Conservation (phyloP, 495 filamentous ascomycete species). For the Pyronema omphalodes region DNA sequence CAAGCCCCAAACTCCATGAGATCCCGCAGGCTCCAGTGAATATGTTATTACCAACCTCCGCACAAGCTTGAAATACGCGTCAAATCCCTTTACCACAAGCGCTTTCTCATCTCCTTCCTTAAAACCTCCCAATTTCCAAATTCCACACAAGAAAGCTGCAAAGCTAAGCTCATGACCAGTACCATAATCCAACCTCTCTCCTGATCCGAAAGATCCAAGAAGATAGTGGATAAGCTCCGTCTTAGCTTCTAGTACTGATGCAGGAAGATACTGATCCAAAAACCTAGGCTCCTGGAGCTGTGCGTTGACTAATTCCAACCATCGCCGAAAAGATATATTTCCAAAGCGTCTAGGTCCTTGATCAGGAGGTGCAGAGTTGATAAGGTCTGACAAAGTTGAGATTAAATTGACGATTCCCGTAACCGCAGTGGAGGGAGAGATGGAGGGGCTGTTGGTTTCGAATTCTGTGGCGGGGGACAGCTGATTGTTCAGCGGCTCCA, state of each 20-base stretch:
- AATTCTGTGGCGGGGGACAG: slow-evolving; percentile 31
- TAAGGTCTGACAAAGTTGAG: slow-evolving; percentile 43
- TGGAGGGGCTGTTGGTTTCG: slow-evolving; percentile 12
- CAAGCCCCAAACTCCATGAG: slow-evolving; percentile 88
- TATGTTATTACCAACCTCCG: slow-evolving; percentile 76
- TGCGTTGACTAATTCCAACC: slow-evolving; percentile 45
- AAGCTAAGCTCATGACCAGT: slow-evolving; percentile 94
- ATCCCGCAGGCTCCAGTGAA: slow-evolving; percentile 87
- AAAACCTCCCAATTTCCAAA: slow-evolving; percentile 84
- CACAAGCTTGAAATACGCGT: slow-evolving; percentile 53
- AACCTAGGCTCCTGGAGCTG: slow-evolving; percentile 23
- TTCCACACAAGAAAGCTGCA: slow-evolving; percentile 66
- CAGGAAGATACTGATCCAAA: slow-evolving; percentile 38
- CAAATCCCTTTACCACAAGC: slow-evolving; percentile 17
- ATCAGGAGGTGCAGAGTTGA: slow-evolving; percentile 67
- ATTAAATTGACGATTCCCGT: slow-evolving; percentile 37
- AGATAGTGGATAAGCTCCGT: slow-evolving; percentile 65
- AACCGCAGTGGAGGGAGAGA: slow-evolving; percentile 13
- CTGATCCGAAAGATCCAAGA: slow-evolving; percentile 69
- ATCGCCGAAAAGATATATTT: slow-evolving; percentile 72
- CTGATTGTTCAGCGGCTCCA: slow-evolving; percentile 26
- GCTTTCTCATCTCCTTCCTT: slow-evolving; percentile 27
- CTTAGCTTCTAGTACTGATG: slow-evolving; percentile 26
- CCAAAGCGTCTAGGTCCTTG: slow-evolving; percentile 75
- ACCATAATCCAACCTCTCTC: slow-evolving; percentile 81